Percentiles rank a stretch among this genome's conserved stretches.
Evolutionary conservation across 305 asterid genomes (phyloP).

Genomic region (Fraxinus sp.): DNA sequence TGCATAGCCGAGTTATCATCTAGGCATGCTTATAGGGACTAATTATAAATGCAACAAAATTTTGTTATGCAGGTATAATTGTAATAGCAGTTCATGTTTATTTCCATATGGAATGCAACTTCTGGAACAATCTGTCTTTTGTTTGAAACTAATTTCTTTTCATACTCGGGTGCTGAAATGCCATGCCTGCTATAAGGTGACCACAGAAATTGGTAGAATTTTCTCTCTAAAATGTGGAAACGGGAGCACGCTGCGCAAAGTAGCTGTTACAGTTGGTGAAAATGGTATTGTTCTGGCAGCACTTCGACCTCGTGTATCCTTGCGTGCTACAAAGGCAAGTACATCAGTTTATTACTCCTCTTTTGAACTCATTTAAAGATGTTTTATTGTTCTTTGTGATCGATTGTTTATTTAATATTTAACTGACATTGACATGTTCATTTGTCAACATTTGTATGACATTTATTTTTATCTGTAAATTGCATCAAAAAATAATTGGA

Average conservation of each 20-base stretch:
- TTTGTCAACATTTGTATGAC: not conserved
- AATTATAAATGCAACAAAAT: not conserved
- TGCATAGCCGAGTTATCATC: not conserved
- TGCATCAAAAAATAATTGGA: not conserved
- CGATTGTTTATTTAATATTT: not conserved
- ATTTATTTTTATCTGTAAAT: not conserved
- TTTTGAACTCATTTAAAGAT: not conserved
- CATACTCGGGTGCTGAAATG: constrained; percentile 74
- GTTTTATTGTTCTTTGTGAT: not conserved
- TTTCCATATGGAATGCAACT: not conserved
- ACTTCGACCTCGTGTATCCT: constrained; percentile 72
- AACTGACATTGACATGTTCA: not conserved
- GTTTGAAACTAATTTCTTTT: not conserved
- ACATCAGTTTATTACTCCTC: constrained; percentile 8
- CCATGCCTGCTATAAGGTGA: constrained; percentile 94
- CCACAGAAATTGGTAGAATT: constrained; percentile 75
- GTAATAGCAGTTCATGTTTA: not conserved
- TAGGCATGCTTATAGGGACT: not conserved
- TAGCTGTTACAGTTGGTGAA: constrained; percentile 86
- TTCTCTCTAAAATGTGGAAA: constrained; percentile 95
- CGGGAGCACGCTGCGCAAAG: constrained; percentile 92
- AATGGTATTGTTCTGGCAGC: constrained; percentile 76
- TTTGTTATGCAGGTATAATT: not conserved
- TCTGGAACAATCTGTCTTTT: not conserved
- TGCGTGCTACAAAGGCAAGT: constrained; percentile 90